Percentiles rank a stretch among this genome's conserved stretches.
These are phyloP conservation scores for Vitis hybrid DNA, from an alignment of 177 flowering plant genomes.

Conservation along the genomic window DNA sequence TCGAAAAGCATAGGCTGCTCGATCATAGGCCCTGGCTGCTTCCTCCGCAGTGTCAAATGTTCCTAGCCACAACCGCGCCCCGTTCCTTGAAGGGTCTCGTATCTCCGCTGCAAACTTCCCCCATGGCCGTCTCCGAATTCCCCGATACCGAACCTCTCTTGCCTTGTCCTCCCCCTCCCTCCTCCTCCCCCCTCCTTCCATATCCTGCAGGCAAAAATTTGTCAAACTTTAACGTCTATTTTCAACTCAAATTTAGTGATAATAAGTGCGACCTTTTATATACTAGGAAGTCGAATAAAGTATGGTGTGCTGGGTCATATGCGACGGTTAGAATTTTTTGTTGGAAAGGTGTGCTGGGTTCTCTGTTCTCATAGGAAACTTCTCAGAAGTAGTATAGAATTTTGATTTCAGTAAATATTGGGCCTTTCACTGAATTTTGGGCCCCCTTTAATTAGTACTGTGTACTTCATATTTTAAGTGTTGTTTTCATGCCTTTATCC, in stretches of 20 bases:
- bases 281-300: too few species aligned
- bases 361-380: too few species aligned
- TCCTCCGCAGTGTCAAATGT: constrained; percentile 39
- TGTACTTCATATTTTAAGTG: too few species aligned
- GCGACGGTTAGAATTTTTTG: too few species aligned
- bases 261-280: not conserved
- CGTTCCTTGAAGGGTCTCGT: constrained; percentile 40
- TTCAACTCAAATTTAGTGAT: not conserved
- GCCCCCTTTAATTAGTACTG: too few species aligned
- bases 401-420: too few species aligned
- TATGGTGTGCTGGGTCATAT: too few species aligned
- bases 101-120: constrained; percentile 51
- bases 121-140: constrained; percentile 45
- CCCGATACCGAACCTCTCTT: constrained; percentile 27
- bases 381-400: too few species aligned
- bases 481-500: too few species aligned
- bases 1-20: constrained; percentile 37
- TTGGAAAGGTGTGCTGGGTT: too few species aligned
- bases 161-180: not conserved
- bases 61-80: constrained; percentile 47
- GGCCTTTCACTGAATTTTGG: too few species aligned
- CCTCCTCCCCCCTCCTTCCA: not conserved
- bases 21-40: constrained; percentile 48
- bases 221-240: not conserved
- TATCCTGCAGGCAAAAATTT: not conserved